A percentile compares a stretch with the other conserved stretches of the same genome.
Evolutionary conservation across 192 early-diverging fungal species (phyloP).

Genomic region (Endogone sp.): DNA sequence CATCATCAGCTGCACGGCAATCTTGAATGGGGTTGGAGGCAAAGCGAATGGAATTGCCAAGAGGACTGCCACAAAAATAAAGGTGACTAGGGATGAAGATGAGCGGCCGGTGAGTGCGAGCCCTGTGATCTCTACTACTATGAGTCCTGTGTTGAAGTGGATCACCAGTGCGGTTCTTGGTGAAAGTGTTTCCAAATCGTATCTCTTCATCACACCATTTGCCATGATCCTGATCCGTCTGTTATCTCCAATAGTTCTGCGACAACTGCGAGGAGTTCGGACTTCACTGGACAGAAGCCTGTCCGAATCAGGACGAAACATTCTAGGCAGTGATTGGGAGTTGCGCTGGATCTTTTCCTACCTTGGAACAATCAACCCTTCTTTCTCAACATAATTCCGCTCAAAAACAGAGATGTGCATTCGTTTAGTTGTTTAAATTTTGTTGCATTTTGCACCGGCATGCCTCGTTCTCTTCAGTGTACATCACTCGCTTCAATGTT

Average conservation of each 20-base stretch:
- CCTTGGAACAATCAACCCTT: background rate
- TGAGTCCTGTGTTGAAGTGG: background rate
- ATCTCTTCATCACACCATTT: background rate
- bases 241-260: conserved; percentile 52
- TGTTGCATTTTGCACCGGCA: no score
- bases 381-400: no score
- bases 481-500: no score
- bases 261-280: conserved; percentile 74
- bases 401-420: no score
- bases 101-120: conserved; percentile 39
- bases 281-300: conserved; percentile 66
- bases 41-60: background rate
- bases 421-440: no score
- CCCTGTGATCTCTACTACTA: background rate
- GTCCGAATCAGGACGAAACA: conserved; percentile 67
- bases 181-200: background rate
- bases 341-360: background rate
- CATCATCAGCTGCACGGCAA: conserved; percentile 53
- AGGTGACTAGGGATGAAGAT: conserved; percentile 11
- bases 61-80: conserved; percentile 3
- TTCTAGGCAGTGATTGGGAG: conserved; percentile 35
- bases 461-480: no score
- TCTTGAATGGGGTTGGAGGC: conserved; percentile 25
- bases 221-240: conserved; percentile 16
- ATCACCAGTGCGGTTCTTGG: background rate